Percentiles rank a stretch among this genome's conserved stretches.
Conservation (phyloP, 2,329 filamentous ascomycete genomes). For the Calonectria multiphialidica region DNA sequence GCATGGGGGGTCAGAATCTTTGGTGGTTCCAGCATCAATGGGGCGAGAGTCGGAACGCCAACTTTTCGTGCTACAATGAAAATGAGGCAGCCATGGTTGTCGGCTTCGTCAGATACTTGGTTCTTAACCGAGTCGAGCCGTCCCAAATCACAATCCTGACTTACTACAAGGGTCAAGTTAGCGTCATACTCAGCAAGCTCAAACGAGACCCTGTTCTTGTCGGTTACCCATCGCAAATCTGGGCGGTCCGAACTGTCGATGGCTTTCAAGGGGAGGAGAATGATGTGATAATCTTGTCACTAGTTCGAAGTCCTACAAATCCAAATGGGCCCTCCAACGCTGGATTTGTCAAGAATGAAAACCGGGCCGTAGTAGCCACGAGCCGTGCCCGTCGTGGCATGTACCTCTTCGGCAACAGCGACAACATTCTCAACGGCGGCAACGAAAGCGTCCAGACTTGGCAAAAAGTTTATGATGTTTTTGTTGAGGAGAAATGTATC, state of each 20-base stretch:
- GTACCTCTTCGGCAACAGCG: slow-evolving; percentile 85
- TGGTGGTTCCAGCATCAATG: slow-evolving; percentile 65
- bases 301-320: slow-evolving; percentile 77
- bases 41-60: slow-evolving; percentile 72
- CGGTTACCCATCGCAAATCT: slow-evolving; percentile 46
- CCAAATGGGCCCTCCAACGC: slow-evolving; percentile 58
- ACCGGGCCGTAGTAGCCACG: slow-evolving; percentile 69
- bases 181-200: slow-evolving; percentile 67
- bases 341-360: slow-evolving; percentile 78
- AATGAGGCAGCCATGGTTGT: slow-evolving; percentile 83
- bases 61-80: slow-evolving; percentile 76
- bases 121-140: slow-evolving; percentile 72
- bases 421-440: slow-evolving; percentile 61
- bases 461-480: slow-evolving; percentile 54
- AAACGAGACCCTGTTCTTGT: slow-evolving; percentile 45
- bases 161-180: slow-evolving; percentile 89
- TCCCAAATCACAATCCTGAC: slow-evolving; percentile 82
- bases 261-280: slow-evolving; percentile 95
- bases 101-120: slow-evolving; percentile 78
- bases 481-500: slow-evolving; percentile 51
- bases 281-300: slow-evolving; percentile 82
- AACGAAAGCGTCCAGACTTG: slow-evolving; percentile 55
- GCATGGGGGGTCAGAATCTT: slow-evolving; percentile 55
- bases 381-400: slow-evolving; percentile 82
- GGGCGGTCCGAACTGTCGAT: slow-evolving; percentile 84